Conservation (phyloP, 2,329 filamentous ascomycete genomes). For the Penicillium sp. region DNA sequence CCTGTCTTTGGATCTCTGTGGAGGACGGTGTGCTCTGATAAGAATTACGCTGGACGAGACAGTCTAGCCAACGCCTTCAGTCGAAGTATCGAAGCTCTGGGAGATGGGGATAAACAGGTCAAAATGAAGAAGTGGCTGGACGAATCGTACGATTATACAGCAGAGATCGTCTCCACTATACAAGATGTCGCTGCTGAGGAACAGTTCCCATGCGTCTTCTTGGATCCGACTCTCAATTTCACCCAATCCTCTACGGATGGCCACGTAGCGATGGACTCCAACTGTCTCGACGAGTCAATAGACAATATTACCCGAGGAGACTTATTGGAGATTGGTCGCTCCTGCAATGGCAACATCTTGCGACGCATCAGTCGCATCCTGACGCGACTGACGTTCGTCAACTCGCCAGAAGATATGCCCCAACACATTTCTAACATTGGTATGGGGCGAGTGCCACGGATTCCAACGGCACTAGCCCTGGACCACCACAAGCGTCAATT, state of each 20-base stretch:
- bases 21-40: neutral
- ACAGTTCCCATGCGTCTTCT: neutral
- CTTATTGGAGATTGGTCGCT: conserved; percentile 48
- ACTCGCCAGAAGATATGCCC: conserved; percentile 38
- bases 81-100: neutral
- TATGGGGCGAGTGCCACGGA: conserved; percentile 24
- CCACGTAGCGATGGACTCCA: neutral
- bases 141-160: conserved; percentile 47
- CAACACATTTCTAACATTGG: conserved; percentile 38
- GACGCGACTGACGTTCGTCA: conserved; percentile 43
- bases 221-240: neutral
- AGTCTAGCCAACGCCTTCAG: neutral
- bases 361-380: conserved; percentile 45
- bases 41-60: neutral
- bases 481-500: neutral
- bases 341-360: conserved; percentile 46
- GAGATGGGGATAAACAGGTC: conserved; percentile 13
- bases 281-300: conserved; percentile 16
- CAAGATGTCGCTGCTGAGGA: conserved; percentile 29
- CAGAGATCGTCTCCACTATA: conserved; percentile 40
- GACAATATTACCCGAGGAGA: conserved; percentile 40
- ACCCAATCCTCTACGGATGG: neutral
- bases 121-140: conserved; percentile 40
- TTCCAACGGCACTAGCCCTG: neutral
- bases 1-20: neutral